phyloP scores from a whole-genome alignment of 2,329 filamentous ascomycete genomes.

The Talaromyces sp. region DNA sequence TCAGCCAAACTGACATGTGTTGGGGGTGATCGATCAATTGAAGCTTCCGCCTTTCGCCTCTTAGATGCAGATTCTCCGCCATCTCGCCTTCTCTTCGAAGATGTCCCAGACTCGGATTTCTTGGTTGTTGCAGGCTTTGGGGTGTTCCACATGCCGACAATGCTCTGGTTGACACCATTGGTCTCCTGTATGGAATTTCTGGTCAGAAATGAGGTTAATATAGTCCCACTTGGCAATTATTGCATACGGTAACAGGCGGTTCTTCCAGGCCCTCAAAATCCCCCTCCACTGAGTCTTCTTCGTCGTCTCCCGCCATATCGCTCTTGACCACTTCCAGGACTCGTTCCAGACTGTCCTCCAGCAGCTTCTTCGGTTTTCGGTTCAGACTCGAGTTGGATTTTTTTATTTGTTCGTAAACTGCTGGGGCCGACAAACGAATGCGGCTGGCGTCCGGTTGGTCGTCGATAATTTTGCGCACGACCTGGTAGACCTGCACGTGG shows the following conservation, averaged over 20 bases:
- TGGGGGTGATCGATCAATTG: conserved; percentile 66
- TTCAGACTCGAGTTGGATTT: conserved; percentile 84
- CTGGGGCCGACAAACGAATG: conserved; percentile 59
- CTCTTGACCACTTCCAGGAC: conserved; percentile 72
- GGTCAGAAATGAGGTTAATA: not conserved
- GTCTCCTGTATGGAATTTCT: conserved; percentile 43
- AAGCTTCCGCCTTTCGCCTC: conserved; percentile 61
- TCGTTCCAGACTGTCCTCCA: conserved; percentile 84
- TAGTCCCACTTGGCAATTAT: not conserved
- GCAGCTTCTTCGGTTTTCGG: conserved; percentile 74
- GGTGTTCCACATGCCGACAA: conserved; percentile 61
- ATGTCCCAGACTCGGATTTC: conserved; percentile 34
- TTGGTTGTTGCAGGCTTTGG: conserved; percentile 28
- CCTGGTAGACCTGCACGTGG: conserved; percentile 66
- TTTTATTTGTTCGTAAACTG: conserved; percentile 79
- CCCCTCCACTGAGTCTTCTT: conserved; percentile 53
- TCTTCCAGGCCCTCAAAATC: conserved; percentile 55
- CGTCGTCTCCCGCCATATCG: conserved; percentile 63
- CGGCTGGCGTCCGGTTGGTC: conserved; percentile 57
- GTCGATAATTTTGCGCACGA: conserved; percentile 75
- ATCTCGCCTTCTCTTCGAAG: conserved; percentile 60
- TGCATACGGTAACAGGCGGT: conserved; percentile 34
- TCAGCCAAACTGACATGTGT: conserved; percentile 69
- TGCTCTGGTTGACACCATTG: conserved; percentile 68
- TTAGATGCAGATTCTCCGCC: conserved; percentile 71